A percentile compares a stretch with the other conserved stretches of the same genome.
phyloP scores from a whole-genome alignment of 2,329 filamentous ascomycete genomes.

The Claviceps sp. region DNA sequence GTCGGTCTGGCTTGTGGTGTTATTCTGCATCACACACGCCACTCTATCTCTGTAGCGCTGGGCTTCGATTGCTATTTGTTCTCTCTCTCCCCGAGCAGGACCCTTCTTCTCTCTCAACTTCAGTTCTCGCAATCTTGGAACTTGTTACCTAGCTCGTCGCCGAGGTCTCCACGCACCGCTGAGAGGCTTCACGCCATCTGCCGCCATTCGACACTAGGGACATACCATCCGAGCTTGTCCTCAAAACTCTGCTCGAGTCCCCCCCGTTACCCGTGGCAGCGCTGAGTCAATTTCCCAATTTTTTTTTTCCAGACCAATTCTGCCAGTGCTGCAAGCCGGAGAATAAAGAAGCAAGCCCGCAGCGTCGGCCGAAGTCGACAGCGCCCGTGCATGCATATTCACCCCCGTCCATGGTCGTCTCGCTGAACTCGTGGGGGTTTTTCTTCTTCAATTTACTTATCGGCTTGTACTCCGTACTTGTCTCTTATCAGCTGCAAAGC shows the following conservation, averaged over 20 bases:
- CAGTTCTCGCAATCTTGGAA: background rate
- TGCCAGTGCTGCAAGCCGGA: background rate
- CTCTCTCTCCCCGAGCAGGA: too few relatives aligned
- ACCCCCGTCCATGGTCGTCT: background rate
- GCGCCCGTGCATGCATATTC: background rate
- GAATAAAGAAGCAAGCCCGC: background rate
- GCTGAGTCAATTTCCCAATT: background rate
- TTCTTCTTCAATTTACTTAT: background rate
- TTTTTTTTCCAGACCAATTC: background rate
- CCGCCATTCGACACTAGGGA: background rate
- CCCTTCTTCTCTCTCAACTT: too few relatives aligned
- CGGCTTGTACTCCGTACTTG: background rate
- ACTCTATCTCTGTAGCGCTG: background rate
- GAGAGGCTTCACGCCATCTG: conserved; percentile 1
- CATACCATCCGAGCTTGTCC: conserved; percentile 3
- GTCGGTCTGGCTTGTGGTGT: too few relatives aligned
- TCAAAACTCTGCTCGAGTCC: conserved; percentile 5
- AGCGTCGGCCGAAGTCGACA: too few relatives aligned
- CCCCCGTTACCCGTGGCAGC: background rate
- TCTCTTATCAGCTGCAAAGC: background rate
- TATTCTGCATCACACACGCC: background rate
- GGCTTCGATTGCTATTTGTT: too few relatives aligned
- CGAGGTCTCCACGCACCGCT: background rate
- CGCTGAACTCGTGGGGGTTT: background rate
- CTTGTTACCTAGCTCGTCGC: background rate